Base-by-base conservation (phyloP, 1,139 yeast species). In the Blastobotrys proliferans region DNA sequence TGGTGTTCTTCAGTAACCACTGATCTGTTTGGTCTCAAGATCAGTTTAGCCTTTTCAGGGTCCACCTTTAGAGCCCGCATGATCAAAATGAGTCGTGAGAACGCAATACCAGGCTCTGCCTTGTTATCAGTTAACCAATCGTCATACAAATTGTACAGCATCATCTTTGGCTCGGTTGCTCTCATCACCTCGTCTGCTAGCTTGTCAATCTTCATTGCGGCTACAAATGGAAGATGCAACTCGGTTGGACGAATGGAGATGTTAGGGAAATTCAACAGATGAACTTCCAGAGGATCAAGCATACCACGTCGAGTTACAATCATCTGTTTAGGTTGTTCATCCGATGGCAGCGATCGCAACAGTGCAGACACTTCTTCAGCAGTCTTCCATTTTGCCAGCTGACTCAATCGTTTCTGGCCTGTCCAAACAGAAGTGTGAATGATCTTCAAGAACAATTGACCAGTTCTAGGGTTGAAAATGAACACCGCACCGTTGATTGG, bases 281-380 rank as follows among this genome's bases (percentile, higher is more conserved):
- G 98, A 30, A 88, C 97, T 57, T 90, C 97, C 43, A 94, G 68
- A 2, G 99, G 98, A 68, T 94, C 98, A 51, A 85, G 63, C 74
- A 92, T 83, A 18, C 96, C 95, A 57, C 84, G 86, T 55, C 97
- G 72, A 0, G 97, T 84, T 9, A 86, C 90, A 60, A 92, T 85
- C 46, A 94, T 70, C 62, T 90, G 96, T 56, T 83, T 83, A 1
- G 98, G 98, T 58, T 90, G 97, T 62, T 92, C 97, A 60, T 92
- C 97, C 44, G 79, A 74, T 0, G 97, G 97, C 46, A 92, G 67
- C 0, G 97, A 86, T 38, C 97, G 73, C 20, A 92, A 76, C 51
- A 92, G 69, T 0, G 96, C 95, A 9, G 96, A 92, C 20, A 88
- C 95, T 66, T 92, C 98, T 64, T 94, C 99, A 0, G 98, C 98